Conservation (phyloP, 208 protist species). For the Acanthamoeba comandoni region DNA sequence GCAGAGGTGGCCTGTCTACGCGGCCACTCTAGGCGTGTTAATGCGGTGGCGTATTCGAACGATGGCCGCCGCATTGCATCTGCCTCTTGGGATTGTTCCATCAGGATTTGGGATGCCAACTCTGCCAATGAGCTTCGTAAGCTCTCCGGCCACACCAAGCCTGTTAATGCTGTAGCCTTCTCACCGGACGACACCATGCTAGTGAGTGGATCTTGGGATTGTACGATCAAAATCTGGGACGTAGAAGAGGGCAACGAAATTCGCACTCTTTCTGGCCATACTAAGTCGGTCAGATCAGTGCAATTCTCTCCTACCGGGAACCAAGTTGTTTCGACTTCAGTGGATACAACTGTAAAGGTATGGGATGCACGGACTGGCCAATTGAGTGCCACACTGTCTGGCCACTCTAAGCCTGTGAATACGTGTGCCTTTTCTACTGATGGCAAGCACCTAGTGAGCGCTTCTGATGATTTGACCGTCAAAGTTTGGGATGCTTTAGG, state of each 20-base stretch:
- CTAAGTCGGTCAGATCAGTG: not conserved
- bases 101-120: slow-evolving; percentile 74
- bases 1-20: slow-evolving; percentile 67
- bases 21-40: slow-evolving; percentile 75
- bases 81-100: slow-evolving; percentile 28
- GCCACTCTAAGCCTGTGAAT: slow-evolving; percentile 78
- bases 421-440: slow-evolving; percentile 77
- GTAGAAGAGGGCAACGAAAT: slow-evolving; percentile 61
- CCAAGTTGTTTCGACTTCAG: slow-evolving; percentile 73
- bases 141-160: slow-evolving; percentile 74
- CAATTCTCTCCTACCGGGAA: not conserved
- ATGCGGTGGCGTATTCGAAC: slow-evolving; percentile 72
- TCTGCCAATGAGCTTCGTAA: slow-evolving; percentile 53
- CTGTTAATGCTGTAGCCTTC: slow-evolving; percentile 79
- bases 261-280: slow-evolving; percentile 60
- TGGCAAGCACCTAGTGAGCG: slow-evolving; percentile 78
- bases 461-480: slow-evolving; percentile 73
- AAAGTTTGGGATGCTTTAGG: slow-evolving; percentile 81
- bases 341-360: slow-evolving; percentile 77
- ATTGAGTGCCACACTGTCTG: slow-evolving; percentile 15
- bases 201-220: slow-evolving; percentile 78
- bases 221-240: slow-evolving; percentile 52
- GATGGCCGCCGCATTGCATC: slow-evolving; percentile 69
- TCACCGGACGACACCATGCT: slow-evolving; percentile 77
- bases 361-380: slow-evolving; percentile 76